Evolutionary conservation across 106 monocot genomes (phyloP), one percentile per base, ranked within the genome.

Genomic region (Acorus gramineus): DNA sequence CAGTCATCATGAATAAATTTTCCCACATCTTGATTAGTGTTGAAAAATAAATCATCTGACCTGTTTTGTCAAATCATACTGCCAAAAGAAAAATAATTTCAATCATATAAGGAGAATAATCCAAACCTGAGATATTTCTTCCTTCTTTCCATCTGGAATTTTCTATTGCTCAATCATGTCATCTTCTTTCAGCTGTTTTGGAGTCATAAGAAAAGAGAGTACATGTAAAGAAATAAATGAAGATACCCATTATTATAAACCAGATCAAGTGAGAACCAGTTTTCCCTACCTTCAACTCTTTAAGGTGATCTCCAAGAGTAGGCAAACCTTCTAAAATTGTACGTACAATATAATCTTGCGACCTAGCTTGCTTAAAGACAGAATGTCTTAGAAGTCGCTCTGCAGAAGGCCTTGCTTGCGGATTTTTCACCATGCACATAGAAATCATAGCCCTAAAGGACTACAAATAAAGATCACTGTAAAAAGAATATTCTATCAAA

Each of bases 351-450:
- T 82, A 96, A 68, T 87, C 85, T 48, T 71, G 78, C 28, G 95
- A 91, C 43, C 82, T 75, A 12, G 90, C 90, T 85, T 96, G 82
- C 57, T 81, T 96, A 69, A 96, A 96, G 70, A 96, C 90, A 47
- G 66, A 56, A 48, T 96, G 87, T 66, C 90, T 96, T 76, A 96
- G 72, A 71, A 96, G 56, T 52, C 87, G 82, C 62, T 72, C 75
- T 61, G 90, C 82, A 50, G 82, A 74, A 67, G 90, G 90, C 77
- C 95, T 87, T 75, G 77, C 82, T 11, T 76, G 78, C 70, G 95
- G 95, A 73, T 96, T 81, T 87, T 96, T 96, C 61, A 91, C 78
- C 83, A 96, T 83, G 76, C 95, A 96, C 56, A 69, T 74, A 50
- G 82, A 82, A 59, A 96, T 82, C 90, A 96, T 85, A 51, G 87